A percentile compares a stretch with the other conserved stretches of the same genome.
Evolutionary conservation across 768 basidiomycete genomes (phyloP).

Genomic region (Auriculariales sp.): DNA sequence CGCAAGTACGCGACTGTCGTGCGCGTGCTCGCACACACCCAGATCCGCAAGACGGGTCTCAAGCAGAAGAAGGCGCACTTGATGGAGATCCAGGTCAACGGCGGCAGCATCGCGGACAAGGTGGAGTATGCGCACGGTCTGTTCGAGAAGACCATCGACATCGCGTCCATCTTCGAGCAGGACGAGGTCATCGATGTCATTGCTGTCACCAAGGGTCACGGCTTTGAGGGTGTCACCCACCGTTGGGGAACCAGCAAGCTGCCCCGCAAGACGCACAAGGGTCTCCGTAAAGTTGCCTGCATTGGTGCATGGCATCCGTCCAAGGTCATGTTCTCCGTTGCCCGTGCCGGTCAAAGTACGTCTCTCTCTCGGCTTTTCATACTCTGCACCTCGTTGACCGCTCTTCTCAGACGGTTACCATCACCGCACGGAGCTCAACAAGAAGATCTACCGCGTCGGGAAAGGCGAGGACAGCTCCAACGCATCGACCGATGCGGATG

Average conservation of each 20-base stretch:
- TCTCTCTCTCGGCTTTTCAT: conserved; percentile 12
- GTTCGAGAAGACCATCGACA: conserved; percentile 93
- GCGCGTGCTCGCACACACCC: conserved; percentile 97
- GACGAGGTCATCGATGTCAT: conserved; percentile 94
- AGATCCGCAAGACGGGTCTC: conserved; percentile 95
- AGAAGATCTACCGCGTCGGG: conserved; percentile 96
- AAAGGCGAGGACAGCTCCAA: conserved; percentile 61
- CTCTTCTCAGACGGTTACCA: conserved; percentile 69
- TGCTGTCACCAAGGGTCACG: conserved; percentile 98
- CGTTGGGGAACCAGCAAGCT: conserved; percentile 99
- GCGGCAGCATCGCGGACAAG: conserved; percentile 91
- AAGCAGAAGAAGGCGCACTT: conserved; percentile 99
- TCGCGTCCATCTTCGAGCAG: conserved; percentile 81
- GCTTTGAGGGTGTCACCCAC: conserved; percentile 98
- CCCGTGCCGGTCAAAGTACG: conserved; percentile 98
- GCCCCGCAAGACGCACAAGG: conserved; percentile 97
- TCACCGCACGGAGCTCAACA: conserved; percentile 95
- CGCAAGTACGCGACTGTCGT: conserved; percentile 99
- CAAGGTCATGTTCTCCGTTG: conserved; percentile 99
- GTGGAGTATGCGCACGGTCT: conserved; percentile 86
- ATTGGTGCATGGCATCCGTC: conserved; percentile 98
- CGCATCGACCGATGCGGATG: conserved; percentile 88
- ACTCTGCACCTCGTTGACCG: neutral
- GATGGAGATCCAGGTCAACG: conserved; percentile 99
- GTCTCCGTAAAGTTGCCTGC: conserved; percentile 99